These are phyloP conservation scores for Bombardia bombarda DNA, from an alignment of 495 filamentous ascomycete species.

Conservation along the genomic window DNA sequence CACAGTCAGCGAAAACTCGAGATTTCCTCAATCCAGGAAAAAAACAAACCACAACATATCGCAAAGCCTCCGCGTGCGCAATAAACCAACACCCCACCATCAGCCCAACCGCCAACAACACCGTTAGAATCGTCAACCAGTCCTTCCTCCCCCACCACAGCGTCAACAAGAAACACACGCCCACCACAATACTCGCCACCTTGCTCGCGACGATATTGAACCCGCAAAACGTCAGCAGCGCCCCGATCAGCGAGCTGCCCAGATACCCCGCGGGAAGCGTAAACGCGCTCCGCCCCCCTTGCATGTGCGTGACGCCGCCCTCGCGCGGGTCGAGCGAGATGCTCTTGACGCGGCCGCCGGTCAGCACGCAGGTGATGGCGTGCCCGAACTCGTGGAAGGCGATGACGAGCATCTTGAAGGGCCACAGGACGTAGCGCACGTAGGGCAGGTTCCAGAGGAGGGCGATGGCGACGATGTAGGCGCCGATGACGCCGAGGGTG, in stretches of 20 bases:
- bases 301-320: constrained; percentile 70
- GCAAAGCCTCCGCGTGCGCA: constrained; percentile 59
- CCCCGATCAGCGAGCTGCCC: constrained; percentile 67
- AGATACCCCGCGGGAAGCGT: constrained; percentile 74
- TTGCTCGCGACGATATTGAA: constrained; percentile 77
- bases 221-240: constrained; percentile 69
- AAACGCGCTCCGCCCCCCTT: constrained; percentile 63
- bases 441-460: constrained; percentile 76
- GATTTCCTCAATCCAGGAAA: background rate
- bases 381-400: constrained; percentile 81
- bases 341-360: constrained; percentile 64
- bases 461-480: constrained; percentile 66
- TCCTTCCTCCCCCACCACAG: constrained; percentile 74
- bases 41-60: constrained; percentile 51
- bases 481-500: constrained; percentile 55
- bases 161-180: constrained; percentile 65
- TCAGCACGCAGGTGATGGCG: constrained; percentile 63
- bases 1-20: background rate
- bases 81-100: constrained; percentile 76
- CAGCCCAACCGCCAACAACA: constrained; percentile 60
- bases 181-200: constrained; percentile 62
- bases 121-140: constrained; percentile 65
- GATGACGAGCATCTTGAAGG: constrained; percentile 87
- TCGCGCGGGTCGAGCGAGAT: constrained; percentile 55
- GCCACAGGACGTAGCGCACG: constrained; percentile 63